Evolutionary conservation across 768 basidiomycete genomes (phyloP), one percentile per base, ranked within the genome.

Genomic region (Tylopilus subfusipes): DNA sequence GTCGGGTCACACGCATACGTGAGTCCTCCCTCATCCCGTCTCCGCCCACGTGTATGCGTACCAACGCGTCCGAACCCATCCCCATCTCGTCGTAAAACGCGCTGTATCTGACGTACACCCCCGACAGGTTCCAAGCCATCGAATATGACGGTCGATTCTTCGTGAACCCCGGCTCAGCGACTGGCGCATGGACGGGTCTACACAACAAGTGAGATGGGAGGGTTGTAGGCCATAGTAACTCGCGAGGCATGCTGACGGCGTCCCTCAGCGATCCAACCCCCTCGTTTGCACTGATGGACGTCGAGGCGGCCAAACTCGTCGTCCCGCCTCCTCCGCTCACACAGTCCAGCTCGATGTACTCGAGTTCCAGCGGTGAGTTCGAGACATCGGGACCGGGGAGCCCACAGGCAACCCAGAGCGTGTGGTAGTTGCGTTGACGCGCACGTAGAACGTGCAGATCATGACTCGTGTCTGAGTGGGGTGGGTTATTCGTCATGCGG

Each of bases 241-340:
- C 16, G 21, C 4, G 30, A 39, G 18, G 5, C 25, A 14, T 53
- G 30, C 56, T 56, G 30, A 60, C 29, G 18, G 7, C 40, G 12
- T 34, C 11, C 33, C 38, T 8, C 63, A 94, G 93, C 4, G 92
- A 93, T 27, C 85, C 89, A 3, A 93, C 82, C 2, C 96, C 97
- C 0, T 94, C 93, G 3, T 99, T 99, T 65, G 97, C 97, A 1
- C 75, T 98, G 42, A 93, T 99, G 88, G 97, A 98, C 68, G 87
- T 70, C 4, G 77, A 79, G 39, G 62, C 70, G 7, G 62, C 66
- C 34, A 72, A 76, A 47, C 70, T 72, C 5, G 66, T 42, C 5
- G 58, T 22, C 6, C 50, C 61, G 1, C 48, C 53, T 4, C 52
- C 60, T 5, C 61, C 65, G 14, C 57, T 65, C 39, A 25, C 67